A percentile compares a stretch with the other conserved stretches of the same genome.
phyloP scores from a whole-genome alignment of 1,284 basidiomycete species.

The Xerocomus nothofagi region DNA sequence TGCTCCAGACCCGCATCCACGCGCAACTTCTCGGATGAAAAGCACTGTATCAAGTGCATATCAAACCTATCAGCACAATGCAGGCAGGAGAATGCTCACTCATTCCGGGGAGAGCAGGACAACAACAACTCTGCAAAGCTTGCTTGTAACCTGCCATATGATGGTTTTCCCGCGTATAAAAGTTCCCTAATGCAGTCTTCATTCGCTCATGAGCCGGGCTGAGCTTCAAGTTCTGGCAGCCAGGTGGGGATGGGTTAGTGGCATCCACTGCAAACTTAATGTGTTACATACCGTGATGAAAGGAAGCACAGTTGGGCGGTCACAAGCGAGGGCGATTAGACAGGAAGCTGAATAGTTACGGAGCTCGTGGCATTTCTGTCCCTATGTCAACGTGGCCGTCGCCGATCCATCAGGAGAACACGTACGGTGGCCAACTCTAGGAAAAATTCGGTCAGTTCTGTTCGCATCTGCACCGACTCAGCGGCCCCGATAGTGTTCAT shows the following conservation, averaged over 20 bases:
- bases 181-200: conserved; percentile 21
- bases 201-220: conserved; percentile 28
- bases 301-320: conserved; percentile 36
- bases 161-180: conserved; percentile 36
- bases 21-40: conserved; percentile 35
- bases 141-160: conserved; percentile 39
- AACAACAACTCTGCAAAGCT: conserved; percentile 32
- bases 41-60: conserved; percentile 23
- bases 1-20: conserved; percentile 34
- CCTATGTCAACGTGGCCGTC: conserved; percentile 1
- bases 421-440: conserved; percentile 43
- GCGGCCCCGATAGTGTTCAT: conserved; percentile 38
- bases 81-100: conserved; percentile 15
- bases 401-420: not conserved
- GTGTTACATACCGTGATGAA: conserved; percentile 26
- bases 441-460: conserved; percentile 41
- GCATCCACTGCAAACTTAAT: not conserved
- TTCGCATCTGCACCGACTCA: conserved; percentile 20
- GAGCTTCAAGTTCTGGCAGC: conserved; percentile 24
- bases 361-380: conserved; percentile 43
- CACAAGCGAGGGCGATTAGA: conserved; percentile 38
- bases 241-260: not conserved
- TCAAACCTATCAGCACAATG: conserved; percentile 6
- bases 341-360: conserved; percentile 46
- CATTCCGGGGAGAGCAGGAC: conserved; percentile 39